These are phyloP conservation scores for Colletotrichum shisoi DNA, from an alignment of 2,329 filamentous ascomycete species.

Conservation along the genomic window DNA sequence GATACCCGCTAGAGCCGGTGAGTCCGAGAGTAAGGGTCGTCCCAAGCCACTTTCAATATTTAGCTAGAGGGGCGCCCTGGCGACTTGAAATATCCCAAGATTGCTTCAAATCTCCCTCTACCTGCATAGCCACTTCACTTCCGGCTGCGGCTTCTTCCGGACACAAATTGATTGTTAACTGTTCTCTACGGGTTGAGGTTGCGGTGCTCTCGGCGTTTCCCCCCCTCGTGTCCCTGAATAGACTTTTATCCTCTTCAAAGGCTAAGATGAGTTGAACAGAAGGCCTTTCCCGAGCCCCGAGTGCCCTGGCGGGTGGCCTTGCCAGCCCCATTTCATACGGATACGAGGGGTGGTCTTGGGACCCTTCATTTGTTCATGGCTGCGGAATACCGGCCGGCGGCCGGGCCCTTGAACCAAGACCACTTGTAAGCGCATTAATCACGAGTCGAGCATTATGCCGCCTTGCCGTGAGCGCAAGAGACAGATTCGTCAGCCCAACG, in stretches of 20 bases:
- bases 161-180: conserved; percentile 13
- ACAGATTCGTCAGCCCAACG: conserved; percentile 18
- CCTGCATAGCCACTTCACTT: not conserved
- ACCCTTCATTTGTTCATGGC: conserved; percentile 28
- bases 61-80: conserved; percentile 19
- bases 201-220: not conserved
- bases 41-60: conserved; percentile 34
- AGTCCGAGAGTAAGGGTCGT: conserved; percentile 38
- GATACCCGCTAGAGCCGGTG: conserved; percentile 35
- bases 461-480: conserved; percentile 16
- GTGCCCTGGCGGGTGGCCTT: conserved; percentile 9
- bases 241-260: not conserved
- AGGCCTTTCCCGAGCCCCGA: not conserved
- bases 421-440: not conserved
- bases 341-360: conserved; percentile 32
- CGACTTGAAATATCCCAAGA: conserved; percentile 31
- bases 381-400: conserved; percentile 10
- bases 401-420: conserved; percentile 1
- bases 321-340: conserved; percentile 37
- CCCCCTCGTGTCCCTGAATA: conserved; percentile 13
- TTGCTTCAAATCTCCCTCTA: conserved; percentile 21
- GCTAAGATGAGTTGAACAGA: conserved; percentile 11
- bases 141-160: conserved; percentile 8
- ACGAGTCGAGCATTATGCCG: conserved; percentile 5
- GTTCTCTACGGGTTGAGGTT: not conserved